A percentile compares a stretch with the other conserved stretches of the same genome.
These are phyloP conservation scores for Penicillium bovifimosum DNA, from an alignment of 495 filamentous ascomycete genomes.

Conservation along the genomic window DNA sequence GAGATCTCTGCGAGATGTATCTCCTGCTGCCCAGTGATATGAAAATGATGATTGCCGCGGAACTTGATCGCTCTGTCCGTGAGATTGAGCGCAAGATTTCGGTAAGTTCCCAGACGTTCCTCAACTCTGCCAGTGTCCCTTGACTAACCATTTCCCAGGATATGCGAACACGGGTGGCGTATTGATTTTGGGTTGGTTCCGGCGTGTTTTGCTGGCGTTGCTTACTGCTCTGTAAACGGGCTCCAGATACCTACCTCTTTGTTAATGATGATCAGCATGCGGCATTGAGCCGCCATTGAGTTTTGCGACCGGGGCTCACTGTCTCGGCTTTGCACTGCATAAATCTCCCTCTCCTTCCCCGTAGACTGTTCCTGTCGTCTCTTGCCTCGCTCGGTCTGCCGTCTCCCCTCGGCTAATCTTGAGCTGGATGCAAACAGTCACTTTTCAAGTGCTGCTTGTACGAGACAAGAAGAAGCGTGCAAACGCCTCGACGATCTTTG, in stretches of 20 bases:
- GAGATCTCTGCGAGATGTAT: slow-evolving; percentile 95
- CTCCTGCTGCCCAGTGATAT: slow-evolving; percentile 72
- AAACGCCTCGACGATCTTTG: slow-evolving; percentile 46
- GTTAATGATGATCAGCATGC: slow-evolving; percentile 21
- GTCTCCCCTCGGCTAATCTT: slow-evolving; percentile 45
- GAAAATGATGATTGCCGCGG: slow-evolving; percentile 90
- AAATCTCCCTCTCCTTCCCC: background rate
- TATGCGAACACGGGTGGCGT: slow-evolving; percentile 82
- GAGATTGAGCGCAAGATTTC: slow-evolving; percentile 96
- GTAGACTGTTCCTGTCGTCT: slow-evolving; percentile 30
- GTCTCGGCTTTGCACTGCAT: background rate
- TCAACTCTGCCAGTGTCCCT: background rate
- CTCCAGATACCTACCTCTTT: slow-evolving; percentile 28
- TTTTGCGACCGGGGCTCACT: background rate
- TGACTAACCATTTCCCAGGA: slow-evolving; percentile 50
- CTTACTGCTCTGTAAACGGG: slow-evolving; percentile 12
- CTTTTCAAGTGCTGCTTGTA: slow-evolving; percentile 27
- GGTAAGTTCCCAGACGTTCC: slow-evolving; percentile 46
- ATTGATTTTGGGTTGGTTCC: slow-evolving; percentile 43
- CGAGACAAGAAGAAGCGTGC: slow-evolving; percentile 46
- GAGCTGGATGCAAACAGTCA: slow-evolving; percentile 48
- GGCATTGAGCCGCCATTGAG: slow-evolving; percentile 11
- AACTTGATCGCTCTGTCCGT: slow-evolving; percentile 81
- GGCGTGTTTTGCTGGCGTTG: slow-evolving; percentile 24
- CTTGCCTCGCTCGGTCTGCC: slow-evolving; percentile 53